Evolutionary conservation across 306 rosid genomes (phyloP).

Genomic region (Cucurbita maxima): DNA sequence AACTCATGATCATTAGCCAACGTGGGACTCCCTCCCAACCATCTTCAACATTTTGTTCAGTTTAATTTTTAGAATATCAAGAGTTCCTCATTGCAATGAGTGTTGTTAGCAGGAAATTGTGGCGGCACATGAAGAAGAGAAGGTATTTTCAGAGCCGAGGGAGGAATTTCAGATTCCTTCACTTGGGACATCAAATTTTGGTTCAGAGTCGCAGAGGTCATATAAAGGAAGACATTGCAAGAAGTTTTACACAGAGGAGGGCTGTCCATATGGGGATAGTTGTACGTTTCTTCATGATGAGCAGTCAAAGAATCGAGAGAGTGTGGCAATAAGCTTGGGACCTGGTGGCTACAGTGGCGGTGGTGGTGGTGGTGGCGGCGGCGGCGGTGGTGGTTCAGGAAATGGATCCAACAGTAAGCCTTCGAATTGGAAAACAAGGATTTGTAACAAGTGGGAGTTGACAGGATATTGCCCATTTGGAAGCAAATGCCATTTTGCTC

Average conservation of each 20-base stretch:
- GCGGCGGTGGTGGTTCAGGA: slow-evolving; percentile 12
- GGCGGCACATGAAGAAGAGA: slow-evolving; percentile 89
- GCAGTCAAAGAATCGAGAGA: slow-evolving; percentile 81
- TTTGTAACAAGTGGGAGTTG: slow-evolving; percentile 97
- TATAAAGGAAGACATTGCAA: slow-evolving; percentile 93
- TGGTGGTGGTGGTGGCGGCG: background rate
- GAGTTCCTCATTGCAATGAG: background rate
- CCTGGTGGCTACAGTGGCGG: slow-evolving; percentile 82
- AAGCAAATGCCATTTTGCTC: slow-evolving; percentile 96
- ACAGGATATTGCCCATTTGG: slow-evolving; percentile 99
- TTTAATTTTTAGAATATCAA: background rate
- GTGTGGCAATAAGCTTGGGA: slow-evolving; percentile 94
- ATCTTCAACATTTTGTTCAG: background rate
- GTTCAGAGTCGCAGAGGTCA: slow-evolving; percentile 52
- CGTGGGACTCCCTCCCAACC: too few species aligned
- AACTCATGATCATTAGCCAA: too few species aligned
- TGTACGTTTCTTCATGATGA: slow-evolving; percentile 96
- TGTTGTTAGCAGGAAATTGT: slow-evolving; percentile 47
- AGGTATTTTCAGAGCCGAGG: slow-evolving; percentile 39
- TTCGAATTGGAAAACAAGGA: slow-evolving; percentile 96
- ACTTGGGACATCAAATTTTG: slow-evolving; percentile 37
- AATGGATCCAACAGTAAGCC: slow-evolving; percentile 59
- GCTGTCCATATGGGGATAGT: slow-evolving; percentile 92
- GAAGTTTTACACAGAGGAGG: slow-evolving; percentile 94
- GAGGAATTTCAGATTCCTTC: slow-evolving; percentile 93